Evolutionary conservation across 179 eudicot genomes (phyloP), one percentile per base, ranked within the genome.

Genomic region (Heliamphora ciliata): DNA sequence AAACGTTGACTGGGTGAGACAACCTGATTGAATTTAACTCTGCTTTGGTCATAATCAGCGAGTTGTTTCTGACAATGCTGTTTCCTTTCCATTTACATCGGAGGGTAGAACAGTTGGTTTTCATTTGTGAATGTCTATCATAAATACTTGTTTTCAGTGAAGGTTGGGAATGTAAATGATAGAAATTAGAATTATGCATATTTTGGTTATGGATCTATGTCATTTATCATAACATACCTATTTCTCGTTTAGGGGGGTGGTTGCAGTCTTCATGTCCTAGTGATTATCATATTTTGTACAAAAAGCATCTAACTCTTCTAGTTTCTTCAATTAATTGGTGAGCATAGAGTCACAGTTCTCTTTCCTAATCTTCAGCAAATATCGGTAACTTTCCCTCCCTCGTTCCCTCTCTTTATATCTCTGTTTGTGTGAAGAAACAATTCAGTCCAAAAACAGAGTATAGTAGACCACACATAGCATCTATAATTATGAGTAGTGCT

Each of bases 61-160:
- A 48, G 48, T 46, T 69, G 74, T 46, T 69, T 52, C 52, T 70
- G 50, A 50, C 76, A 15, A 17, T 15, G 56, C 31, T 50, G 7
- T 2, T 51, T 9, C 44, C 51, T 47, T 17, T n/a, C n/a, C 55
- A 60, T 40, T 44, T 54, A 71, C 7, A 50, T 44, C n/a, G 40
- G 15, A 61, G 56, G 15, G 44, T 21, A 48, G 10, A 61, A 47
- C 17, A 17, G 11, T 46, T 61, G 69, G 80, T 44, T 48, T 44
- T 58, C 47, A 24, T 75, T 74, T 74, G 76, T 73, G 17, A 48
- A 6, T 73, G 56, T 73, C 24, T 50, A 73, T 50, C n/a, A 40
- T 51, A 2, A 55, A 48, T 74, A 59, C 15, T 74, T 74, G 63
- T 75, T 75, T 40, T 55, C 63, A 54, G 6, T 52, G 48, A 75